Evolutionary conservation across 2,329 filamentous ascomycete species (phyloP), one percentile per base, ranked within the genome.

Genomic region (Verticillium dahliae): DNA sequence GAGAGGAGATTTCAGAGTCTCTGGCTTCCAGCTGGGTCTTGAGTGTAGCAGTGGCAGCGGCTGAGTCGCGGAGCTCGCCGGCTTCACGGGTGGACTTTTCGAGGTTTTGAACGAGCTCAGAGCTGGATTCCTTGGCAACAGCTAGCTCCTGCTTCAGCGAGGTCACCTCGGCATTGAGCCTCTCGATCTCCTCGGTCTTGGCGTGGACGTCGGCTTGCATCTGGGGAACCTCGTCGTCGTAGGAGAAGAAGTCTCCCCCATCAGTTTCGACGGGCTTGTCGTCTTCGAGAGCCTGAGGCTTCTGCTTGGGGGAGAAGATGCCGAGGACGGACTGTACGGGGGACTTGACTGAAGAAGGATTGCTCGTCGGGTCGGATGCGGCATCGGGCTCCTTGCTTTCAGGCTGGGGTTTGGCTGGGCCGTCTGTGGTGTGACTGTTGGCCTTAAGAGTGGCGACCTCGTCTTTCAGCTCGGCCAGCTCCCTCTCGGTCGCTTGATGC

Each of bases 171-270:
- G 79, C 75, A 66, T 88, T 88, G 14, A 98, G 83, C 56, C 81
- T 83, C 59, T 86, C 83, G 41, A 95, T 86, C 73, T 94, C 88
- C 52, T 85, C 83, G 11, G 88, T 79, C 69, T 90, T 90, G 61
- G 87, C 83, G 59, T 87, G 81, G 3, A 95, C 74, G 67, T 95
- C 89, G 1, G 84, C 81, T 69, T 96, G 89, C n/a, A 97, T 77
- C 60, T 90, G 86, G 3, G 91, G 90, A 14, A 96, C 81, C 74
- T 98, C 94, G 58, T 89, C 89, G 62, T 98, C 93, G 68, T 92
- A 96, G 0, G 92, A 97, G 75, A 97, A 97, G 75, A 97, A 90
- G 57, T 96, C 91, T 33, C 69, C 71, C 0, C 69, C 66, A 3
- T 59, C 58, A 10, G 54, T 14, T 52, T 74, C 77, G 4, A 75